Evolutionary conservation across 164 flowering plant genomes (phyloP), one percentile per base, ranked within the genome.

Genomic region (Berberis thunbergii): DNA sequence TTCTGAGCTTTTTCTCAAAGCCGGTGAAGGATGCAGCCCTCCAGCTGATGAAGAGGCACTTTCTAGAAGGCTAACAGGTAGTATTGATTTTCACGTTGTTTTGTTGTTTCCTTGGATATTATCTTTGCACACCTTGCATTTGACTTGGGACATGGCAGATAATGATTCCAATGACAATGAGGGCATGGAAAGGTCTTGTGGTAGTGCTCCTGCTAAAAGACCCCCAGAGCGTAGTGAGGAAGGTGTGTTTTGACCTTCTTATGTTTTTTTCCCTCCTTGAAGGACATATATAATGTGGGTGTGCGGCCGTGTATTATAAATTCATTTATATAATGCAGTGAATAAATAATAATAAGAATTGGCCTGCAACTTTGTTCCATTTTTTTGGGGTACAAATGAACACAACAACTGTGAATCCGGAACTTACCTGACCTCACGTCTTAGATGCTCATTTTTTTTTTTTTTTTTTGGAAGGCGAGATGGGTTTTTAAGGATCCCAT

Each of bases 151-250:
- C 1, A 38, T 55, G 10, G 41, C 58, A 55, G 13, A 13, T 55
- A 66, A 48, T 40, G 60, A 45, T 68, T 58, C 4, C 52, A 50
- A 43, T 67, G 62, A 74, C 58, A 7, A 41, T 55, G 77, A 72
- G 54, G 55, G 43, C 62, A 13, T 41, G 57, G 83, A 68, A 57
- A 64, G 61, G 7, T 60, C 74, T 53, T 66, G 65, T 61, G 40
- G 45, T 43, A 67, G 67, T 60, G 64, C 73, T 73, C 61, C 84
- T 55, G 56, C 57, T 12, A 87, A 87, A 77, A 78, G 88, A 57
- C 81, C 69, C 65, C 71, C 81, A 7, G 83, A 76, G 60, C 66
- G 67, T 69, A 71, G 63, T 59, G 62, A 59, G 39, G 78, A 74
- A 77, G 87, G 92, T 84, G 75, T 61, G 26, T 46, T 54, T 6